Evolutionary conservation across 2,329 filamentous ascomycete species (phyloP).

Genomic region (Aspergillus hortae): DNA sequence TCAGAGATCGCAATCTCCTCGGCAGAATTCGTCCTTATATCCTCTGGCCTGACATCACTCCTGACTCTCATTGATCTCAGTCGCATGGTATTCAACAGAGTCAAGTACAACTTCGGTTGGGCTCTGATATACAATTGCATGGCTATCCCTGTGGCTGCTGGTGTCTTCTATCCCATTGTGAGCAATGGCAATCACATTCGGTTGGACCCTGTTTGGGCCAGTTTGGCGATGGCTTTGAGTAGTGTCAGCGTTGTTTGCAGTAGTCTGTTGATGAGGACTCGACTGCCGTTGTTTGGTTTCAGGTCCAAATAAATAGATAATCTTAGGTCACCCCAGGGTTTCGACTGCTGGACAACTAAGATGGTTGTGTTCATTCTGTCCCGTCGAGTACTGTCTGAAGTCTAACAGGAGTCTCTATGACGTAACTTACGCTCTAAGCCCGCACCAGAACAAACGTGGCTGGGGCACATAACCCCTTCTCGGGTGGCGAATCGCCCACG

Average conservation of each 20-base stretch:
- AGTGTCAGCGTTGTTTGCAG: constrained; percentile 85
- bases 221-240: constrained; percentile 86
- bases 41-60: constrained; percentile 65
- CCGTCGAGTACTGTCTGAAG: no score
- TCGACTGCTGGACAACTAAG: no score
- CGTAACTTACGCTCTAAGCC: no score
- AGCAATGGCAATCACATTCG: constrained; percentile 43
- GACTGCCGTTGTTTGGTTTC: no score
- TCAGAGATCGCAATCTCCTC: constrained; percentile 80
- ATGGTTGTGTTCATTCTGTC: no score
- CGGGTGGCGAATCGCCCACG: no score
- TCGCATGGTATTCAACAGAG: constrained; percentile 67
- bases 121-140: constrained; percentile 76
- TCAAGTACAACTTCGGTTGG: constrained; percentile 84
- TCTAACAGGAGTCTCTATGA: no score
- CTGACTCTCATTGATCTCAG: constrained; percentile 71
- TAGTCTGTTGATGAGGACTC: constrained; percentile 50
- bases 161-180: constrained; percentile 65
- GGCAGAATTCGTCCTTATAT: constrained; percentile 76
- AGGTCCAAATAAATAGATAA: no score
- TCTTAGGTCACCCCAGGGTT: no score
- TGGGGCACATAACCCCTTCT: no score
- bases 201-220: constrained; percentile 66
- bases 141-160: constrained; percentile 76
- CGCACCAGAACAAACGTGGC: no score